A percentile compares a stretch with the other conserved stretches of the same genome.
Evolutionary conservation across 176 grass and related monocot genomes (phyloP).

Genomic region (Hordeum marinum): DNA sequence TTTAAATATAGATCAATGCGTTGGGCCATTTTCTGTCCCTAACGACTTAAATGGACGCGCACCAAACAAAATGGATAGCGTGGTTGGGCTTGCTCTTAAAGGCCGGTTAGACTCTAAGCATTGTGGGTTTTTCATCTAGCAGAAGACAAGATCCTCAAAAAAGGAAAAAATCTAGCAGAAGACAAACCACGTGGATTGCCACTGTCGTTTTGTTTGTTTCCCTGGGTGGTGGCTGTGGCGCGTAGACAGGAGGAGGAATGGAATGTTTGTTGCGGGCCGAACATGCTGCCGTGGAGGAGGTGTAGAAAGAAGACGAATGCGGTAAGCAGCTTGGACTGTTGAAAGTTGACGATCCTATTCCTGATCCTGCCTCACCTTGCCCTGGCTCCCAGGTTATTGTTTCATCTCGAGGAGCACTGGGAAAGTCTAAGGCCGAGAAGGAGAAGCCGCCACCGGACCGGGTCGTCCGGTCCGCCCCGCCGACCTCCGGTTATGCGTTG

Average conservation of each 20-base stretch:
- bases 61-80: too few species aligned
- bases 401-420: background rate
- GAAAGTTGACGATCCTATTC: background rate
- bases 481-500: conserved; percentile 19
- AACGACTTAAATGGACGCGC: too few species aligned
- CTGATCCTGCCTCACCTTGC: background rate
- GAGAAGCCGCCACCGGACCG: background rate
- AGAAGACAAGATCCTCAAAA: too few species aligned
- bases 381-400: background rate
- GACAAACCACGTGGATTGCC: too few species aligned
- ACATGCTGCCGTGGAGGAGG: conserved; percentile 30
- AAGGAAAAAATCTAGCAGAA: too few species aligned
- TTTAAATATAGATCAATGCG: too few species aligned
- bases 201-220: too few species aligned
- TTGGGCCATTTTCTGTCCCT: too few species aligned
- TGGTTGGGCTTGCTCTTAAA: too few species aligned
- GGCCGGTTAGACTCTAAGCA: too few species aligned
- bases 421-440: conserved; percentile 13
- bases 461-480: background rate
- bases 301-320: background rate
- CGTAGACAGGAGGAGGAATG: background rate
- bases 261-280: background rate
- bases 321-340: background rate
- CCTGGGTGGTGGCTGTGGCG: too few species aligned
- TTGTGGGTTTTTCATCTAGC: too few species aligned